Percentiles rank a stretch among this genome's conserved stretches.
phyloP scores from a whole-genome alignment of 192 early-diverging fungal species.

The Backusella parvicylindrica region DNA sequence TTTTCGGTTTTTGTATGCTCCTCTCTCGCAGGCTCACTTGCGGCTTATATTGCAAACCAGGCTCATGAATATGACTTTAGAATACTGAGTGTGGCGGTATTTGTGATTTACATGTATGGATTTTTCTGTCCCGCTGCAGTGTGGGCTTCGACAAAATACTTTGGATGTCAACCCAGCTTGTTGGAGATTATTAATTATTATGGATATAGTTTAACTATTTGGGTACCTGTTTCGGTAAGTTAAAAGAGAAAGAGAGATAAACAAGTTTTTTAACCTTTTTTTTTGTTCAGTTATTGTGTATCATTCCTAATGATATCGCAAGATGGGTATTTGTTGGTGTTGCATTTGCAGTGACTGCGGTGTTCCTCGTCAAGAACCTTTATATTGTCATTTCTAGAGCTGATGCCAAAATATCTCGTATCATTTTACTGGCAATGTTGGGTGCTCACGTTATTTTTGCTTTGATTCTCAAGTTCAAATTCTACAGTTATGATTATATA shows the following conservation, averaged over 20 bases:
- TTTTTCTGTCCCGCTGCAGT: slow-evolving; percentile 66
- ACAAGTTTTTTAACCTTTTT: background rate
- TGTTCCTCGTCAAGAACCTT: slow-evolving; percentile 55
- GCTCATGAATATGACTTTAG: slow-evolving; percentile 77
- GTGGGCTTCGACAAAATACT: slow-evolving; percentile 84
- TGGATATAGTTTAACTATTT: slow-evolving; percentile 89
- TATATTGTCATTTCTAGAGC: slow-evolving; percentile 65
- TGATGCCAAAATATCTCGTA: slow-evolving; percentile 64
- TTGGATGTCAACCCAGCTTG: slow-evolving; percentile 77
- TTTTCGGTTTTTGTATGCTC: slow-evolving; percentile 94
- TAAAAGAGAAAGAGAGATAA: background rate
- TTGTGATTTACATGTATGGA: slow-evolving; percentile 81
- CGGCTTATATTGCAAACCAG: slow-evolving; percentile 53
- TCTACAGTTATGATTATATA: slow-evolving; percentile 66
- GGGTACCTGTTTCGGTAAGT: slow-evolving; percentile 87
- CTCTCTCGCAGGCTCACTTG: slow-evolving; percentile 83
- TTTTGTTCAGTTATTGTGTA: slow-evolving; percentile 62
- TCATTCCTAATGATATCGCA: slow-evolving; percentile 77
- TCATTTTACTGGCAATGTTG: slow-evolving; percentile 65
- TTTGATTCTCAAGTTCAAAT: slow-evolving; percentile 79
- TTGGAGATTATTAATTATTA: slow-evolving; percentile 84
- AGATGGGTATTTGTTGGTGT: slow-evolving; percentile 78
- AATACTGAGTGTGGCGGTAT: slow-evolving; percentile 75
- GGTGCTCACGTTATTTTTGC: slow-evolving; percentile 65
- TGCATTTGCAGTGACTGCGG: slow-evolving; percentile 63